Percentiles rank a stretch among this genome's conserved stretches.
Conservation (phyloP, 1,284 basidiomycete genomes). For the Ceratobasidium sp. region DNA sequence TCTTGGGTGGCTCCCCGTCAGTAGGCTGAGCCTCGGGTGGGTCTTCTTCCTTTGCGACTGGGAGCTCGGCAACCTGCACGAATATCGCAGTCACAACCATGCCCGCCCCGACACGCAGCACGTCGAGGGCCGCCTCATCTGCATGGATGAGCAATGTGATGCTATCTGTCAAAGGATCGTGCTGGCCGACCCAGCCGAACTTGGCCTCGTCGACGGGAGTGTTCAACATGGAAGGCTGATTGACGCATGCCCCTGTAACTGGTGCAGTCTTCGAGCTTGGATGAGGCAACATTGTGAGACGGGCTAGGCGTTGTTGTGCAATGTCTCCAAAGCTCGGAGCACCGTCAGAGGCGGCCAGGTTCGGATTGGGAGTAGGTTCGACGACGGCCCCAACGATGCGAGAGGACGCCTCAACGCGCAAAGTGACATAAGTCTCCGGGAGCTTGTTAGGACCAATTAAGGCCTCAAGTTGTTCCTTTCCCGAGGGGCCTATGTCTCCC, state of each 20-base stretch:
- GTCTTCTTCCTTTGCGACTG: constrained; percentile 10
- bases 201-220: constrained; percentile 17
- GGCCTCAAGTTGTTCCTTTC: constrained; percentile 21
- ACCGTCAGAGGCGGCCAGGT: neutral
- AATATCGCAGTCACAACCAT: constrained; percentile 33
- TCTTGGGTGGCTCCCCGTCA: constrained; percentile 20
- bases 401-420: constrained; percentile 34
- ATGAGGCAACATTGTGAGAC: constrained; percentile 23
- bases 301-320: constrained; percentile 31
- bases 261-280: constrained; percentile 13
- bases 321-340: constrained; percentile 22
- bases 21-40: neutral
- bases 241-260: constrained; percentile 8
- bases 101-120: constrained; percentile 15
- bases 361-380: constrained; percentile 27
- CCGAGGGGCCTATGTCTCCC: constrained; percentile 29
- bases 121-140: constrained; percentile 23
- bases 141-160: constrained; percentile 26
- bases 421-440: constrained; percentile 31
- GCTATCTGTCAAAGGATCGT: constrained; percentile 20
- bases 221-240: constrained; percentile 19
- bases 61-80: constrained; percentile 35
- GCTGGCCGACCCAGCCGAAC: constrained; percentile 37
- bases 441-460: constrained; percentile 35
- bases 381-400: constrained; percentile 23